Conservation (phyloP, 192 early-diverging fungal genomes). For the Backusella sp. region DNA sequence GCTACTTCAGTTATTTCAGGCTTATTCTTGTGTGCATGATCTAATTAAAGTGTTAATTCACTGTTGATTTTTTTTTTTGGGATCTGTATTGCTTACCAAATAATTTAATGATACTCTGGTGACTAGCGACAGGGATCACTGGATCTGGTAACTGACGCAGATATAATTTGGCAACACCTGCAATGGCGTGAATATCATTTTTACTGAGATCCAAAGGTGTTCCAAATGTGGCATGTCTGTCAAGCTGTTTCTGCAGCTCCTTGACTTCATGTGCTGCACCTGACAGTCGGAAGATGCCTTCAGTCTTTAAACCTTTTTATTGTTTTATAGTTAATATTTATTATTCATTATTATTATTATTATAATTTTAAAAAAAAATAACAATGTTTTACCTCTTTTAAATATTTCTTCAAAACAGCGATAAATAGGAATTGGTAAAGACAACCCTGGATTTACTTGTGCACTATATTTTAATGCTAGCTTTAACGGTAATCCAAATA, state of each 20-base stretch:
- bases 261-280: slow-evolving; percentile 32
- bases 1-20: neutral
- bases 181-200: slow-evolving; percentile 35
- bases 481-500: slow-evolving; percentile 27
- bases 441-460: slow-evolving; percentile 1
- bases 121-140: slow-evolving; percentile 29
- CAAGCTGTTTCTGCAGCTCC: slow-evolving; percentile 17
- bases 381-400: slow-evolving; percentile 16
- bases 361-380: neutral
- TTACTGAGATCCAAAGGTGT: slow-evolving; percentile 23
- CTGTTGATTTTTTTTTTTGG: neutral
- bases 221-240: slow-evolving; percentile 23
- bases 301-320: slow-evolving; percentile 19
- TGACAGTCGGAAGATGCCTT: slow-evolving; percentile 36
- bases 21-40: neutral
- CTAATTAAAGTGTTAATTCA: neutral
- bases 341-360: neutral
- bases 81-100: neutral
- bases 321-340: neutral
- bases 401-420: slow-evolving; percentile 30
- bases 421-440: slow-evolving; percentile 24
- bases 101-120: slow-evolving; percentile 16
- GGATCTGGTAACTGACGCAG: slow-evolving; percentile 26
- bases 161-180: slow-evolving; percentile 32
- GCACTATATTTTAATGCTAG: slow-evolving; percentile 22